phyloP scores from a whole-genome alignment of 2,329 filamentous ascomycete genomes.

The Rutstroemia sp. region DNA sequence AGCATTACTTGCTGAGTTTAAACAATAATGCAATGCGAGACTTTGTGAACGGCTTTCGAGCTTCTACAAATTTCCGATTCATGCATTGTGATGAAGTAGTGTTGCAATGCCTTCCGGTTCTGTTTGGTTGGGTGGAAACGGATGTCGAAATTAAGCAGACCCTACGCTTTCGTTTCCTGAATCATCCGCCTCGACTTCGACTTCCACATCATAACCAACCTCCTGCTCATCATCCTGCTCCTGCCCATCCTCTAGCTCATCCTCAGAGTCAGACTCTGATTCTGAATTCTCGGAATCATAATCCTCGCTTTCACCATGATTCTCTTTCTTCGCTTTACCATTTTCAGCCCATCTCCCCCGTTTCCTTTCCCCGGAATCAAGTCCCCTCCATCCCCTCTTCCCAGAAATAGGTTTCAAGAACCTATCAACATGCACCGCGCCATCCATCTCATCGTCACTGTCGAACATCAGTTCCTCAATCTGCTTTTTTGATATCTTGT shows the following conservation, averaged over 20 bases:
- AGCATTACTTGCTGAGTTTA: too few relatives aligned
- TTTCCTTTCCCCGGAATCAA: slow-evolving; percentile 14
- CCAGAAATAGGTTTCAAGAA: slow-evolving; percentile 49
- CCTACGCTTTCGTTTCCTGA: too few relatives aligned
- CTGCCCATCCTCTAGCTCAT: not conserved
- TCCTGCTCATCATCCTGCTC: too few relatives aligned
- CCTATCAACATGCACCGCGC: slow-evolving; percentile 61
- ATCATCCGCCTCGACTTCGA: too few relatives aligned
- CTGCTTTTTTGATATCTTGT: slow-evolving; percentile 41
- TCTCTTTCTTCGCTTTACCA: not conserved
- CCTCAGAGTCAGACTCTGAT: not conserved
- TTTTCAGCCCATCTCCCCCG: slow-evolving; percentile 28
- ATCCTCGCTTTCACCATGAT: not conserved
- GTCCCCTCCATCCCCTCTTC: slow-evolving; percentile 9
- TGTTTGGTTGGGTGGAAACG: too few relatives aligned
- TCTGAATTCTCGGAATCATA: not conserved
- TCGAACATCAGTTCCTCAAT: slow-evolving; percentile 39
- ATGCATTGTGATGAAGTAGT: too few relatives aligned
- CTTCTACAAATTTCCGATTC: too few relatives aligned
- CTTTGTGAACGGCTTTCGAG: too few relatives aligned
- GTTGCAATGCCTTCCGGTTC: too few relatives aligned
- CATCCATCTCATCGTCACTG: slow-evolving; percentile 41
- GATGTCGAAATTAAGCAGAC: too few relatives aligned
- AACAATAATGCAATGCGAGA: too few relatives aligned
- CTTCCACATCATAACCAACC: too few relatives aligned